Conservation (phyloP, 345 rosid species). For the Lepidium africanum region DNA sequence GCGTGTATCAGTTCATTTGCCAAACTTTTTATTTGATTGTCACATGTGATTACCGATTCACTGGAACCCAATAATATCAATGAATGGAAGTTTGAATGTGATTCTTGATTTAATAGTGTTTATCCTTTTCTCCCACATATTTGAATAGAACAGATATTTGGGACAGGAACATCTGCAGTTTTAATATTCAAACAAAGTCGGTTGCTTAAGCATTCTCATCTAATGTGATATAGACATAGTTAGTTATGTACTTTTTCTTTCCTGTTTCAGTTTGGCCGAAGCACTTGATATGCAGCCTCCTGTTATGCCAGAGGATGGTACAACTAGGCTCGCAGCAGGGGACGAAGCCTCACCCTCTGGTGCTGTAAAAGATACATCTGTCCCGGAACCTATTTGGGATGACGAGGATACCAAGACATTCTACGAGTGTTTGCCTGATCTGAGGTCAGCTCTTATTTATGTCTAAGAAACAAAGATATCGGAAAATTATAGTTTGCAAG, state of each 20-base stretch:
- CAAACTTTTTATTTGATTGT: background rate
- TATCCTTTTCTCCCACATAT: background rate
- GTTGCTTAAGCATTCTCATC: conserved; percentile 6
- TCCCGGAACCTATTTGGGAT: conserved; percentile 84
- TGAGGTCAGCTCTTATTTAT: conserved; percentile 55
- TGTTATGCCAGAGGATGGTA: conserved; percentile 94
- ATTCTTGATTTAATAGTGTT: background rate
- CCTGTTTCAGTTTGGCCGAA: conserved; percentile 73
- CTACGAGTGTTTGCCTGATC: conserved; percentile 93
- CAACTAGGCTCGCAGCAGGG: conserved; percentile 84
- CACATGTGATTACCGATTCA: background rate
- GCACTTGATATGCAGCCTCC: conserved; percentile 99
- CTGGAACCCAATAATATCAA: background rate
- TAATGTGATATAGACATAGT: background rate
- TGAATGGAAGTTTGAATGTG: background rate
- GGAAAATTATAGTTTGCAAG: background rate
- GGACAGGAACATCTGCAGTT: background rate
- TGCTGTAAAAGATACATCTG: conserved; percentile 70
- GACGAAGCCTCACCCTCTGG: conserved; percentile 70
- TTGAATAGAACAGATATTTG: conserved; percentile 6
- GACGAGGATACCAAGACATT: conserved; percentile 96
- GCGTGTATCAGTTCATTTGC: background rate
- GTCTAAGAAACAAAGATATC: conserved; percentile 5
- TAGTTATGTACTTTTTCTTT: background rate
- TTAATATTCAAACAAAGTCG: background rate